A percentile compares a stretch with the other conserved stretches of the same genome.
Evolutionary conservation across 441 rosid genomes (phyloP).

Genomic region (Arabidopsis hybrid): DNA sequence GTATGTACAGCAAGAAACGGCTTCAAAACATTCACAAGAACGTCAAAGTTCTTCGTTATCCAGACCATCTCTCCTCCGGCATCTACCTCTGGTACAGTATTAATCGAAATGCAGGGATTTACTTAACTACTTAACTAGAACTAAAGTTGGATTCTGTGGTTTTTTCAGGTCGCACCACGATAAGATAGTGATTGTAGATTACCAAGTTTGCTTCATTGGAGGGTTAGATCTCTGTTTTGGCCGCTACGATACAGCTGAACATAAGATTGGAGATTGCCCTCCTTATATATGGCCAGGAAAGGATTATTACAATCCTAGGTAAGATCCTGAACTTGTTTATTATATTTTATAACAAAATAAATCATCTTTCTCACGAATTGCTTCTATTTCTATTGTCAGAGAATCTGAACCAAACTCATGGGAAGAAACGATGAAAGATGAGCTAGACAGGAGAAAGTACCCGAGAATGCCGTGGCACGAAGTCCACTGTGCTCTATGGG

Average conservation of each 20-base stretch:
- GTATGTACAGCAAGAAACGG: slow-evolving; percentile 69
- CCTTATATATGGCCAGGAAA: slow-evolving; percentile 74
- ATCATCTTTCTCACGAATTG: slow-evolving; percentile 5
- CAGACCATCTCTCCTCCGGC: slow-evolving; percentile 73
- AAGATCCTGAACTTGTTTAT: slow-evolving; percentile 24
- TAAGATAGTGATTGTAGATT: slow-evolving; percentile 73
- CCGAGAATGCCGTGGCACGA: slow-evolving; percentile 95
- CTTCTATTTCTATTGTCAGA: slow-evolving; percentile 43
- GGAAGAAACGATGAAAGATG: slow-evolving; percentile 80
- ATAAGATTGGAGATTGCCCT: slow-evolving; percentile 66
- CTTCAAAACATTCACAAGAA: slow-evolving; percentile 74
- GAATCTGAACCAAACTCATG: slow-evolving; percentile 88
- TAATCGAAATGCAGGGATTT: slow-evolving; percentile 8
- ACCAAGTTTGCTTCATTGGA: slow-evolving; percentile 72
- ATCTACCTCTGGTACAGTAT: slow-evolving; percentile 70
- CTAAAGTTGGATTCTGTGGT: slow-evolving; percentile 10
- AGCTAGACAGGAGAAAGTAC: slow-evolving; percentile 66
- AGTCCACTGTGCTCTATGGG: slow-evolving; percentile 83
- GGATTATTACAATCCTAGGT: slow-evolving; percentile 87
- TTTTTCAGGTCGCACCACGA: slow-evolving; percentile 81
- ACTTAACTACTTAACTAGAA: slow-evolving; percentile 7
- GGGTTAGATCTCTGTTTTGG: slow-evolving; percentile 82
- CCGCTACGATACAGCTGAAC: slow-evolving; percentile 74
- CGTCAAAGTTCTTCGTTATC: slow-evolving; percentile 76
- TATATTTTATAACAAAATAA: not conserved